Base-by-base conservation (phyloP, 2,329 filamentous ascomycete genomes). In the Talaromyces verruculosus region DNA sequence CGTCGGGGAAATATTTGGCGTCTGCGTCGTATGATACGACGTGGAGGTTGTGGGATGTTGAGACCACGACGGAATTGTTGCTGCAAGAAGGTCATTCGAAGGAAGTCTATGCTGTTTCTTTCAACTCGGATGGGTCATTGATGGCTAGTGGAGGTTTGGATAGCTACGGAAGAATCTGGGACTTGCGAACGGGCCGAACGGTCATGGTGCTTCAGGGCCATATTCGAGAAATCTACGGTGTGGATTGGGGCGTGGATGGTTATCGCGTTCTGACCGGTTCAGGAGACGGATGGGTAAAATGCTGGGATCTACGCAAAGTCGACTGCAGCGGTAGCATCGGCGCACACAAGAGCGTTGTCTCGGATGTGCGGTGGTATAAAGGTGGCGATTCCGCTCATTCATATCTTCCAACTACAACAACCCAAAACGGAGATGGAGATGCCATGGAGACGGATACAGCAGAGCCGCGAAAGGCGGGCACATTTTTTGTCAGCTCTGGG, bases 21-120 rank as follows among this genome's bases (percentile, higher is more conserved):
- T 97, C 93, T 0, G 95, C 95, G 6, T 97, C 93, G 0, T 95
- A 95, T 73, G 95, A 99, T 75, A 97, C 93, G 1, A 97, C 95
- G 0, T 99, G 95, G 95, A 88, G 94, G 53, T 83, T 99, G 39
- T 99, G 95, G 94, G 94, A 98, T 75, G 88, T 98, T 0, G 89
- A 92, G 71, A 95, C 90, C 0, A 91, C 88, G 0, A 89, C 89
- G 2, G 93, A 98, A 74, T 80, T 98, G 1, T 83, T 96, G 1
- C 84, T 96, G 0, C 95, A 99, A 77, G 94, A 98, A 79, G 95
- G 95, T 0, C 95, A 99, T 77, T 96, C 93, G 10, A 88, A 94
- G 64, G 95, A 96, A 68, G 95, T 98, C 13, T 98, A 95, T 73
- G 87, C 93, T 0, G 86, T 98, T 61, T 88, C 88, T 73, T 98